Percentiles rank a stretch among this genome's conserved stretches.
These are phyloP conservation scores for Diplocarpon rosae DNA, from an alignment of 2,329 filamentous ascomycete genomes.

Conservation along the genomic window DNA sequence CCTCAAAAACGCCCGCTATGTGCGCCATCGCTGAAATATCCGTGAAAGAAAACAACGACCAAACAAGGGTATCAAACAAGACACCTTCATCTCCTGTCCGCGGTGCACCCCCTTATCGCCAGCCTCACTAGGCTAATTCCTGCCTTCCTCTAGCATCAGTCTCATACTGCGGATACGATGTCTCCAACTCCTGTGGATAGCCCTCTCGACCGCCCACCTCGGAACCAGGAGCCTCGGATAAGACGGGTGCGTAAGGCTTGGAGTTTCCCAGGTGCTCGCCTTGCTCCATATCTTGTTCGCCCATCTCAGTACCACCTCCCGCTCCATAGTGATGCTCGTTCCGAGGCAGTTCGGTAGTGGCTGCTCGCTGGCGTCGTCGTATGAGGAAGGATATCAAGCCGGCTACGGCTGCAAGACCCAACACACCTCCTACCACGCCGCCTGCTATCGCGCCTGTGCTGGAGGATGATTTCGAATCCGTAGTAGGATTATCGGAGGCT, in stretches of 20 bases:
- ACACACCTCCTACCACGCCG: slow-evolving; percentile 12
- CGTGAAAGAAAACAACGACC: not conserved
- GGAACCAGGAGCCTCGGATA: slow-evolving; percentile 2
- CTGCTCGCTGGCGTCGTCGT: slow-evolving; percentile 1
- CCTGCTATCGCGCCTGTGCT: slow-evolving; percentile 11
- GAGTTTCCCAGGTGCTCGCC: slow-evolving; percentile 1
- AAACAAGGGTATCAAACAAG: slow-evolving; percentile 1
- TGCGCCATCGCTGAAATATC: not conserved
- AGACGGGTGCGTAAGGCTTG: slow-evolving; percentile 1
- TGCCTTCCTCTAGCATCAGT: slow-evolving; percentile 1
- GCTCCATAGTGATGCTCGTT: not conserved
- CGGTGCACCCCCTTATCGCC: not conserved
- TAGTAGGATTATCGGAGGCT: not conserved
- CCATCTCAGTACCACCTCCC: not conserved
- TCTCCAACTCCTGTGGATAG: not conserved
- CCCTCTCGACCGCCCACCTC: not conserved
- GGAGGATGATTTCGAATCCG: not conserved
- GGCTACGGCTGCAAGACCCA: slow-evolving; percentile 5
- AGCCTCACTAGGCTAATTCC: not conserved
- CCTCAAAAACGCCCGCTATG: no score
- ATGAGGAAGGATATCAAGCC: slow-evolving; percentile 7
- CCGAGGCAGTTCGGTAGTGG: not conserved
- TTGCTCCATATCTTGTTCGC: not conserved
- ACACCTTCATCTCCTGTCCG: no score
- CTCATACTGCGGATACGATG: not conserved